These are phyloP conservation scores for Fraxinus pennsylvanica DNA, from an alignment of 257 asterid genomes.

Conservation along the genomic window DNA sequence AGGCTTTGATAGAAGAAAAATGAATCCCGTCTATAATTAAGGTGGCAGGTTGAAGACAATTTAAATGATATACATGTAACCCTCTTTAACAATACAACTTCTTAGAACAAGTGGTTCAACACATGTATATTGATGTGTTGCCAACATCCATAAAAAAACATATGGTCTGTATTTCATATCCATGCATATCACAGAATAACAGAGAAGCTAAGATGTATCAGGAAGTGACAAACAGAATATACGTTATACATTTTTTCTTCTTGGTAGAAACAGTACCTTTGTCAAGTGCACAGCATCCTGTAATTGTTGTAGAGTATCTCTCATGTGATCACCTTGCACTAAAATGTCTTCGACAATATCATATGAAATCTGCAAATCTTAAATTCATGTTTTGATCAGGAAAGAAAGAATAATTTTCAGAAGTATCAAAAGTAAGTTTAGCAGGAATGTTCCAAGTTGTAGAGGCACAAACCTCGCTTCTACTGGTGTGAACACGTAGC, in stretches of 20 bases:
- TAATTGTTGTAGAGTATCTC: constrained; percentile 76
- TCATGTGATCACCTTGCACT: constrained; percentile 79
- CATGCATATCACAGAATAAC: constrained; percentile 7
- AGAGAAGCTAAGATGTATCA: constrained; percentile 7
- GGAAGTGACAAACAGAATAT: constrained; percentile 3
- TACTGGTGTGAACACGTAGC: constrained; percentile 70
- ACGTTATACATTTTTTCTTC: not conserved
- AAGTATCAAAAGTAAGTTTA: constrained; percentile 21
- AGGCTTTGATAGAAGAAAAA: not conserved
- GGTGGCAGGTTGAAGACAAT: not conserved
- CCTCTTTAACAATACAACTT: not conserved
- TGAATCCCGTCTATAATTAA: not conserved
- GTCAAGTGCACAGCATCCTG: constrained; percentile 92
- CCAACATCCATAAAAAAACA: constrained; percentile 1
- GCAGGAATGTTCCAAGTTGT: constrained; percentile 23
- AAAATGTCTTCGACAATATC: constrained; percentile 83
- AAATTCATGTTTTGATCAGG: constrained; percentile 21
- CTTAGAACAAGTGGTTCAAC: not conserved
- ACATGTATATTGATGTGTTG: not conserved
- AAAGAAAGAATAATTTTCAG: constrained; percentile 1
- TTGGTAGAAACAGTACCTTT: constrained; percentile 57
- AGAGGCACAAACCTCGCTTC: constrained; percentile 68
- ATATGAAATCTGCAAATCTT: constrained; percentile 61
- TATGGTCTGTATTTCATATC: not conserved
- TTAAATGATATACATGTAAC: too few species aligned